These are phyloP conservation scores for Isoetes taiwanensis DNA, from an alignment of 75 land plant species.

Conservation along the genomic window DNA sequence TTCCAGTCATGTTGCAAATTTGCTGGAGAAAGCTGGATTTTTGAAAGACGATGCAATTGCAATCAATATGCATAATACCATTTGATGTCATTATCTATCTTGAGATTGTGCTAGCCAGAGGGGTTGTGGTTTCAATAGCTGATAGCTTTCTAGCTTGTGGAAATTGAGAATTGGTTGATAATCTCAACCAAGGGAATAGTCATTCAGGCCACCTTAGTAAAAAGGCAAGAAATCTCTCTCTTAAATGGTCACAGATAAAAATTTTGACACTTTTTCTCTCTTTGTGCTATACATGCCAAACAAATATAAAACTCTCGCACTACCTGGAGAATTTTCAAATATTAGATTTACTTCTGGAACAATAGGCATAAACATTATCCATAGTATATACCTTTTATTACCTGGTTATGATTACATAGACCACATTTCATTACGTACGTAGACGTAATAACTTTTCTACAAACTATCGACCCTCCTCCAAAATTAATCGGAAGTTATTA, in stretches of 20 bases:
- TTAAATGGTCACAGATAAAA: constrained; percentile 6
- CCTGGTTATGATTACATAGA: background rate
- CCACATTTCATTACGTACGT: background rate
- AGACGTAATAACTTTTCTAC: too few species aligned
- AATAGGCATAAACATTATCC: constrained; percentile 40
- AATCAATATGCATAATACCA: constrained; percentile 88
- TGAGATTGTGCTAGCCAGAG: constrained; percentile 75
- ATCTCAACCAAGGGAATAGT: constrained; percentile 84
- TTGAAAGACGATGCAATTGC: constrained; percentile 81
- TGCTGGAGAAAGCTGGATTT: constrained; percentile 46
- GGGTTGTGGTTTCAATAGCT: constrained; percentile 89
- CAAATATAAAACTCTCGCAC: constrained; percentile 40
- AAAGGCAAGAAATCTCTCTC: constrained; percentile 8
- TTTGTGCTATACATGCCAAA: constrained; percentile 11
- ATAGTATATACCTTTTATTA: background rate
- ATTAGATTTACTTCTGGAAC: constrained; percentile 97
- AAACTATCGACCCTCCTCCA: too few species aligned
- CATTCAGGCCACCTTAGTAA: constrained; percentile 45
- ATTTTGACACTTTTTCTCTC: background rate
- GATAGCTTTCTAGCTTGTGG: constrained; percentile 82
- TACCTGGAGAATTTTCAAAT: constrained; percentile 55
- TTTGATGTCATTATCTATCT: constrained; percentile 65
- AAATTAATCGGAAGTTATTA: too few species aligned
- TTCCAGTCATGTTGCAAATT: constrained; percentile 74
- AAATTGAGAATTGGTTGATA: constrained; percentile 67